phyloP scores from a whole-genome alignment of 306 rosid genomes.

The Trichosanthes cucumerina region DNA sequence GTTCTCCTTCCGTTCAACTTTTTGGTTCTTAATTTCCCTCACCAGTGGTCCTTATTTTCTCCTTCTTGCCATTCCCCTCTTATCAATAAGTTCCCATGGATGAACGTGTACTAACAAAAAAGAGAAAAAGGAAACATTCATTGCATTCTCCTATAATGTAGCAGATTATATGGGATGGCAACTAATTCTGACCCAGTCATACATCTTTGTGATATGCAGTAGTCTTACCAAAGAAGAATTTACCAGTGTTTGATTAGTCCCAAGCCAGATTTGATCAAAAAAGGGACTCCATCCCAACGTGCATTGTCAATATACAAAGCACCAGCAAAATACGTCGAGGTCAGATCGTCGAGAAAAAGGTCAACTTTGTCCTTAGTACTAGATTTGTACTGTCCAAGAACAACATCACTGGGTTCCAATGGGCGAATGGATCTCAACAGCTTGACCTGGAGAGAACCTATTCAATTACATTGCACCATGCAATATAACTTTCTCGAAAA shows the following conservation, averaged over 20 bases:
- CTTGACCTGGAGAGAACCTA: conserved; percentile 62
- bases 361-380: conserved; percentile 39
- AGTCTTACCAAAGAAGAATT: conserved; percentile 8
- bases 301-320: conserved; percentile 78
- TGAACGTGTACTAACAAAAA: neutral
- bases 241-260: conserved; percentile 91
- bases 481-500: conserved; percentile 9
- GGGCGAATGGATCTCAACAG: conserved; percentile 69
- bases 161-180: neutral
- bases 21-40: neutral
- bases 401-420: conserved; percentile 63
- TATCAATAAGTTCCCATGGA: neutral
- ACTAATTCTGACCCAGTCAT: neutral
- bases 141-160: neutral
- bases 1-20: neutral
- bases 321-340: conserved; percentile 85
- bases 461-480: conserved; percentile 21
- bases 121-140: neutral
- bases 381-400: conserved; percentile 84
- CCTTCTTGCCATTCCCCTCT: neutral
- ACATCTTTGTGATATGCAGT: neutral
- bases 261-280: conserved; percentile 71
- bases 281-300: conserved; percentile 98
- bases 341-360: conserved; percentile 37
- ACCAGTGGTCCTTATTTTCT: neutral